Conservation (phyloP, 768 basidiomycete genomes). For the Naganishia friedmannii region DNA sequence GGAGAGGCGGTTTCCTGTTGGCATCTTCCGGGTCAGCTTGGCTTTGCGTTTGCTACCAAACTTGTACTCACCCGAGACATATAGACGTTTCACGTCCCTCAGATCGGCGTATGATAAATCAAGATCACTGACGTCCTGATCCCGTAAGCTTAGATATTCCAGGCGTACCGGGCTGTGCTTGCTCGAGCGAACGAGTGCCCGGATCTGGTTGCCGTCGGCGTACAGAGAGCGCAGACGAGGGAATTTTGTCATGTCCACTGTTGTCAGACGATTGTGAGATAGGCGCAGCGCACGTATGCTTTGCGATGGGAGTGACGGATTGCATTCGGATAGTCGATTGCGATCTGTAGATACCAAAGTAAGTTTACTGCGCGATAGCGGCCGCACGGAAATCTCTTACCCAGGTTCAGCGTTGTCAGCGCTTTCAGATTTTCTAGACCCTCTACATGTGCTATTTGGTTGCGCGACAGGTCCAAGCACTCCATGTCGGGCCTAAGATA, state of each 20-base stretch:
- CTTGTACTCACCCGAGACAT: conserved; percentile 81
- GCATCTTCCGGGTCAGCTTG: conserved; percentile 35
- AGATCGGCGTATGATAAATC: conserved; percentile 58
- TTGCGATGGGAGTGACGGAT: conserved; percentile 55
- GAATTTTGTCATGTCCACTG: conserved; percentile 63
- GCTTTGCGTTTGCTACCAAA: conserved; percentile 56
- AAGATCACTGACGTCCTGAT: conserved; percentile 58
- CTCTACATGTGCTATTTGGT: conserved; percentile 61
- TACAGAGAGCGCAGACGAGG: conserved; percentile 82
- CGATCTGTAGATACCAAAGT: conserved; percentile 59
- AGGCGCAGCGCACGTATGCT: conserved; percentile 78
- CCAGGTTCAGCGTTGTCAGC: conserved; percentile 74
- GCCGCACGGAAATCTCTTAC: conserved; percentile 58
- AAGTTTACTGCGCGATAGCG: background rate
- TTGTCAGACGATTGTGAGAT: conserved; percentile 72
- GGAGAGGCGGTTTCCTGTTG: conserved; percentile 49
- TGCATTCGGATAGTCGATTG: conserved; percentile 64
- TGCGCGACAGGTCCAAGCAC: conserved; percentile 75
- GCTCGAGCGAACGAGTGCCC: conserved; percentile 35
- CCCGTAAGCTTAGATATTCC: conserved; percentile 86
- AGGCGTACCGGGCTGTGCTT: conserved; percentile 63
- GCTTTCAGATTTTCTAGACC: conserved; percentile 58
- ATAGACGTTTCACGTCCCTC: conserved; percentile 87
- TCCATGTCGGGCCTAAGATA: conserved; percentile 59
- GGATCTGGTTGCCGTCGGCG: conserved; percentile 72